Evolutionary conservation across 371 early-diverging fungal species (phyloP).

Genomic region (Rhizoclosmatium hyalinum): DNA sequence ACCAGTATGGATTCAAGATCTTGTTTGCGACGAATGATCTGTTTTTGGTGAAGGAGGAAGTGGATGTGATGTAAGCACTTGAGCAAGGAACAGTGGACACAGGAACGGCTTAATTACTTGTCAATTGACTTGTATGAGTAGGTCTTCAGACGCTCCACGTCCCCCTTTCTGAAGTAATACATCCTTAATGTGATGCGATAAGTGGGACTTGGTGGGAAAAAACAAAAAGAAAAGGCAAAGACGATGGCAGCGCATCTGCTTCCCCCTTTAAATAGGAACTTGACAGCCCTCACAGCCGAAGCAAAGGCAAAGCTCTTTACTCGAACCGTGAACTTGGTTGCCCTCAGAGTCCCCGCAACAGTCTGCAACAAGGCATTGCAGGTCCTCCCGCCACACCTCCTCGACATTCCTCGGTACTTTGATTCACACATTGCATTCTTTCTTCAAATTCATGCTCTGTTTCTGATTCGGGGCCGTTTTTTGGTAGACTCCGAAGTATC

Average conservation of each 20-base stretch:
- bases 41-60: constrained; percentile 60
- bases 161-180: constrained; percentile 17
- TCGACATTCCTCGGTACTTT: constrained; percentile 39
- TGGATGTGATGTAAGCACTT: not conserved
- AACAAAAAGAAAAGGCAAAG: not conserved
- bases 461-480: no score
- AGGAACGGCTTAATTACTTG: constrained; percentile 17
- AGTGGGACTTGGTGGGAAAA: not conserved
- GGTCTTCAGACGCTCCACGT: constrained; percentile 24
- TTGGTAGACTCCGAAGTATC: no score
- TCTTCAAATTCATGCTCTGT: no score
- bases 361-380: constrained; percentile 43
- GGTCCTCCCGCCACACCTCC: constrained; percentile 37
- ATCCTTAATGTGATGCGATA: not conserved
- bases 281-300: constrained; percentile 36
- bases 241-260: not conserved
- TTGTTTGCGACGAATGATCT: constrained; percentile 83
- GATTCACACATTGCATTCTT: no score
- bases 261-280: constrained; percentile 45
- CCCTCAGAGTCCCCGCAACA: constrained; percentile 43
- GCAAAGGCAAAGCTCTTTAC: constrained; percentile 35
- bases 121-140: constrained; percentile 52
- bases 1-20: constrained; percentile 88
- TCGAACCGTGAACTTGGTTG: constrained; percentile 37
- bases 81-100: no score